These are phyloP conservation scores for Umbelopsis sp. DNA, from an alignment of 192 early-diverging fungal genomes.

Conservation along the genomic window DNA sequence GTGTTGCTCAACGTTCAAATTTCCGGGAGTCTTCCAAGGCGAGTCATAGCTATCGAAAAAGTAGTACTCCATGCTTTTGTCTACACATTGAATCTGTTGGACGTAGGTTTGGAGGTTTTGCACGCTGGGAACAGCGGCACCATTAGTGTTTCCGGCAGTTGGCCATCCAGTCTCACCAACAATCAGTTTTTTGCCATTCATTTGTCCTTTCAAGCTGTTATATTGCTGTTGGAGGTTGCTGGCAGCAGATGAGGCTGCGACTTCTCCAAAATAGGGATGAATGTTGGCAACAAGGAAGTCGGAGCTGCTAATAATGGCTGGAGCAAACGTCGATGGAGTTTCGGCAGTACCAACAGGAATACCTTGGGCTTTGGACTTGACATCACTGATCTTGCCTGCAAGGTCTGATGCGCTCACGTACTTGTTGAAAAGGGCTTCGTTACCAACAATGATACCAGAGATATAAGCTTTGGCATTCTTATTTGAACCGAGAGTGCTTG, in stretches of 20 bases:
- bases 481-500: not conserved
- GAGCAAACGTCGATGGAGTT: slow-evolving; percentile 46
- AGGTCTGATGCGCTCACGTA: slow-evolving; percentile 6
- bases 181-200: slow-evolving; percentile 49
- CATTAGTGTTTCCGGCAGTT: slow-evolving; percentile 48
- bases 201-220: slow-evolving; percentile 48
- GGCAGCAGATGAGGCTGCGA: slow-evolving; percentile 46
- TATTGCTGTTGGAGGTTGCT: slow-evolving; percentile 49
- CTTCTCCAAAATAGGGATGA: slow-evolving; percentile 62
- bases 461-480: slow-evolving; percentile 12
- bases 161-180: slow-evolving; percentile 70
- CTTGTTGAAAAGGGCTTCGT: slow-evolving; percentile 29
- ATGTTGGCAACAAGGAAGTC: slow-evolving; percentile 61
- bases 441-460: slow-evolving; percentile 29
- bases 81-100: slow-evolving; percentile 48
- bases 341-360: slow-evolving; percentile 56
- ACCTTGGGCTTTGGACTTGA: slow-evolving; percentile 21
- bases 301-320: slow-evolving; percentile 47
- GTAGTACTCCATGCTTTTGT: slow-evolving; percentile 53
- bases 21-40: slow-evolving; percentile 54
- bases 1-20: slow-evolving; percentile 36
- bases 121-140: slow-evolving; percentile 45
- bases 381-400: slow-evolving; percentile 28
- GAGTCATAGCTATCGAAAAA: slow-evolving; percentile 64
- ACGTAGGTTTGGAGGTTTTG: slow-evolving; percentile 50